Percentiles rank a stretch among this genome's conserved stretches.
Evolutionary conservation across 1,284 basidiomycete genomes (phyloP).

Genomic region (Ceratobasidium theobromae): DNA sequence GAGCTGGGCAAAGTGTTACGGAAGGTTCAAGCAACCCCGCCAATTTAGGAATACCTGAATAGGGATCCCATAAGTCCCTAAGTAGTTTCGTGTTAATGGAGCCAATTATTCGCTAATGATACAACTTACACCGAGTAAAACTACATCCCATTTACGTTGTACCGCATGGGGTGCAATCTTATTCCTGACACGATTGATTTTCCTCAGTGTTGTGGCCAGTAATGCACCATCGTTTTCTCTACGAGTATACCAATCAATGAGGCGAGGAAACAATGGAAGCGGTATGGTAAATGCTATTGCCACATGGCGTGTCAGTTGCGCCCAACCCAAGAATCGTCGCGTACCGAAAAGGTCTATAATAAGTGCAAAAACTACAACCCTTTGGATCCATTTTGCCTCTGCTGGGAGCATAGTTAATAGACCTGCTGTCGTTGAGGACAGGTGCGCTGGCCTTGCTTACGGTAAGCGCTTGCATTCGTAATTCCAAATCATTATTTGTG

Average conservation of each 20-base stretch:
- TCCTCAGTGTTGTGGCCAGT: background rate
- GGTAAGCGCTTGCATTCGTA: too few relatives aligned
- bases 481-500: too few relatives aligned
- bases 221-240: constrained; percentile 40
- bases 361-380: constrained; percentile 78
- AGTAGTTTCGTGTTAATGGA: constrained; percentile 39
- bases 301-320: constrained; percentile 2
- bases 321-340: constrained; percentile 37
- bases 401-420: background rate
- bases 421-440: too few relatives aligned
- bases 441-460: too few relatives aligned
- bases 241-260: constrained; percentile 83
- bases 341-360: constrained; percentile 80
- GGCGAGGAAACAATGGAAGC: constrained; percentile 84
- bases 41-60: constrained; percentile 68
- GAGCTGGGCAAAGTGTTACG: constrained; percentile 52
- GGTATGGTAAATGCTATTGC: constrained; percentile 84
- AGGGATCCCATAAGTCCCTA: constrained; percentile 85
- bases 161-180: constrained; percentile 52
- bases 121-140: constrained; percentile 60
- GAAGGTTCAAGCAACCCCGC: background rate
- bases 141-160: constrained; percentile 70
- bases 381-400: constrained; percentile 51
- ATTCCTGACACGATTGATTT: constrained; percentile 4
- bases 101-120: constrained; percentile 10